phyloP scores from a whole-genome alignment of 2,329 filamentous ascomycete genomes.

The Pyrenophora teres region DNA sequence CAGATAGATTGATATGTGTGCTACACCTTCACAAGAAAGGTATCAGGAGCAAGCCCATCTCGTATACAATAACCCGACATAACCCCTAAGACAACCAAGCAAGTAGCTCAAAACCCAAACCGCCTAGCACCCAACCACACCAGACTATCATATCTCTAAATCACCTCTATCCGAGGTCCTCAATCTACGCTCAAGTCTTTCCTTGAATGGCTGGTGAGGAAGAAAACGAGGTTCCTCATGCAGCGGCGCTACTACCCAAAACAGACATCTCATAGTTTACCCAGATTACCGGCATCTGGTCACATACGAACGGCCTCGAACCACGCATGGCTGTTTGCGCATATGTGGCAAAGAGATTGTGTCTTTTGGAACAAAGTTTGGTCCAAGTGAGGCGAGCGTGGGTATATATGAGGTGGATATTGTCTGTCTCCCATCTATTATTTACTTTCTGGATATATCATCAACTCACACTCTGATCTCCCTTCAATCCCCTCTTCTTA shows the following conservation, averaged over 20 bases:
- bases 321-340: neutral
- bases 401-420: neutral
- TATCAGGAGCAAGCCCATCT: too few relatives aligned
- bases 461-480: slow-evolving; percentile 2
- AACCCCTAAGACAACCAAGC: too few relatives aligned
- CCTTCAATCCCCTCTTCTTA: neutral
- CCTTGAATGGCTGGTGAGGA: neutral
- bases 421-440: too few relatives aligned
- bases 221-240: neutral
- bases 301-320: slow-evolving; percentile 11
- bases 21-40: slow-evolving; percentile 4
- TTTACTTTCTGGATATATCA: neutral
- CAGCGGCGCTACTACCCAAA: neutral
- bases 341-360: neutral
- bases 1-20: slow-evolving; percentile 8
- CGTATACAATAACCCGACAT: too few relatives aligned
- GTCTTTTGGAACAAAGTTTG: slow-evolving; percentile 3
- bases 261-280: neutral
- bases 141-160: too few relatives aligned
- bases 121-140: too few relatives aligned
- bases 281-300: slow-evolving; percentile 8
- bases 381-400: slow-evolving; percentile 12
- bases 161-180: too few relatives aligned
- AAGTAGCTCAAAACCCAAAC: too few relatives aligned
- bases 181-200: too few relatives aligned